Conservation (phyloP, 2,329 filamentous ascomycete genomes). For the Myotisia sp. region DNA sequence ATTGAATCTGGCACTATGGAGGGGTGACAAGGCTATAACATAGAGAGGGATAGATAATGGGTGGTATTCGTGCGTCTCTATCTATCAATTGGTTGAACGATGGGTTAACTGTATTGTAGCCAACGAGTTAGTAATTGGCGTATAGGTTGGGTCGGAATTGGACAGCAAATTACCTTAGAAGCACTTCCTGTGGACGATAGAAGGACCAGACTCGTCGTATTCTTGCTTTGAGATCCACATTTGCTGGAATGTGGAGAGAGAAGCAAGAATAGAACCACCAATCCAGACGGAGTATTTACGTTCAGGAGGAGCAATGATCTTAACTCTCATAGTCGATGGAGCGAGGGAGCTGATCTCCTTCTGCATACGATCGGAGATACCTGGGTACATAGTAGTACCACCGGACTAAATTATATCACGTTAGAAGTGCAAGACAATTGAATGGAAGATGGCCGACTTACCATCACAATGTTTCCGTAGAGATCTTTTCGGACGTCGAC, state of each 20-base stretch:
- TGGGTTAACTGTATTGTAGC: too few relatives aligned
- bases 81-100: slow-evolving; percentile 6
- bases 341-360: slow-evolving; percentile 99
- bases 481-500: slow-evolving; percentile 99
- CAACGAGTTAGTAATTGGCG: not conserved
- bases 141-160: not conserved
- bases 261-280: slow-evolving; percentile 99
- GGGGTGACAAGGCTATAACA: not conserved
- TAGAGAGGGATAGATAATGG: slow-evolving; percentile 1
- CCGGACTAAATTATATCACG: slow-evolving; percentile 54
- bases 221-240: slow-evolving; percentile 99
- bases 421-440: slow-evolving; percentile 4
- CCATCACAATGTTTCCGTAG: slow-evolving; percentile 99
- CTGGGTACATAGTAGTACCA: slow-evolving; percentile 99
- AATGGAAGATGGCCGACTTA: slow-evolving; percentile 40
- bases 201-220: slow-evolving; percentile 99
- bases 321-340: slow-evolving; percentile 99
- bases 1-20: slow-evolving; percentile 6
- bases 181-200: slow-evolving; percentile 99
- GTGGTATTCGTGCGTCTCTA: slow-evolving; percentile 3
- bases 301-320: slow-evolving; percentile 99
- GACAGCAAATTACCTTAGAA: slow-evolving; percentile 59
- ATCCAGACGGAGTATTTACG: slow-evolving; percentile 99
- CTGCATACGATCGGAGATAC: slow-evolving; percentile 99
- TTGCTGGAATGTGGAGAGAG: slow-evolving; percentile 99